These are phyloP conservation scores for Chaetomium sp. DNA, from an alignment of 2,329 filamentous ascomycete genomes.

Conservation along the genomic window DNA sequence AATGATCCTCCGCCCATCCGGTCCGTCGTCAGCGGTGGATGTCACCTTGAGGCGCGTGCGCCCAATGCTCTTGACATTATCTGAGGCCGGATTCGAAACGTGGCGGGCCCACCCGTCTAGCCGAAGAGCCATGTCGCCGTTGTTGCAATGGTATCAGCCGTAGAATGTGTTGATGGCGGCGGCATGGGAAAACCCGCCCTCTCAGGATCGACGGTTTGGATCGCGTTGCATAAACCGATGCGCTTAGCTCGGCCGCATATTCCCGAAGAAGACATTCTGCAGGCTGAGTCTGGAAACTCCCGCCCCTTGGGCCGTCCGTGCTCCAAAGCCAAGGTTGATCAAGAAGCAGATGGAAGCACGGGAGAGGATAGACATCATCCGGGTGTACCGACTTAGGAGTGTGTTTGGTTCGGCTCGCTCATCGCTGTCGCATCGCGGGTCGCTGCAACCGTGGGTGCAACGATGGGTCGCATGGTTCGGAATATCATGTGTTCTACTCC, in stretches of 20 bases:
- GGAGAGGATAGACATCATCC: slow-evolving; percentile 16
- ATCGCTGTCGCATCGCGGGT: slow-evolving; percentile 13
- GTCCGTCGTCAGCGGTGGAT: background rate
- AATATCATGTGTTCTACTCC: slow-evolving; percentile 23
- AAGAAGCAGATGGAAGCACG: slow-evolving; percentile 12
- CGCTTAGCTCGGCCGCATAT: slow-evolving; percentile 9
- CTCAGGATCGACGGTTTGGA: slow-evolving; percentile 3
- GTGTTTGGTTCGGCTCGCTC: slow-evolving; percentile 21
- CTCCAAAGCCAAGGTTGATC: slow-evolving; percentile 13
- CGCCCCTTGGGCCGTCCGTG: slow-evolving; percentile 7
- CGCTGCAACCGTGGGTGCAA: slow-evolving; percentile 7
- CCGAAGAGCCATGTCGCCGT: background rate
- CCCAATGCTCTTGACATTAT: background rate
- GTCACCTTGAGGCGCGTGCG: background rate
- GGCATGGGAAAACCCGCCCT: too few species aligned
- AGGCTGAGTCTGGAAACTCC: background rate
- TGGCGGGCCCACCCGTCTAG: background rate
- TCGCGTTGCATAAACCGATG: slow-evolving; percentile 17
- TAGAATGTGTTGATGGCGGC: too few species aligned
- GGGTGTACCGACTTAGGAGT: slow-evolving; percentile 13
- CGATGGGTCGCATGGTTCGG: slow-evolving; percentile 23
- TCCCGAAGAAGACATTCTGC: slow-evolving; percentile 16
- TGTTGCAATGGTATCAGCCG: too few species aligned
- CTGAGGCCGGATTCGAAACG: background rate
- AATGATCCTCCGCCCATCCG: slow-evolving; percentile 8